Conservation (phyloP, 257 asterid genomes). For the Solanum chiquidenum region DNA sequence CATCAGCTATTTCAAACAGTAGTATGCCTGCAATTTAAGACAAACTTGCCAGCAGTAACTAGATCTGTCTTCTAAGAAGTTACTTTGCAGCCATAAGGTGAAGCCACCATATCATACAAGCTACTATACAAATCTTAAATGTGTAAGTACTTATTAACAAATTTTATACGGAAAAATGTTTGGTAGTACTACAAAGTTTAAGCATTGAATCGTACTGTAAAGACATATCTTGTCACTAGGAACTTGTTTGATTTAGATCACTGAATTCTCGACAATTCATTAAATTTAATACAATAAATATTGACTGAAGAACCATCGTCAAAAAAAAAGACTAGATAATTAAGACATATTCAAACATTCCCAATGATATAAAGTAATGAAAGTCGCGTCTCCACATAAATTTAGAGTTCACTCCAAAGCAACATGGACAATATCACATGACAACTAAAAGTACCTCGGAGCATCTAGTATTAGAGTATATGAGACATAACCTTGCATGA, state of each 20-base stretch:
- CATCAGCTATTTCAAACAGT: neutral
- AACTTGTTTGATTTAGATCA: neutral
- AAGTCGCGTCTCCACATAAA: neutral
- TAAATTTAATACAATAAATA: neutral
- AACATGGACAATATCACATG: neutral
- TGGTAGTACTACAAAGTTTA: neutral
- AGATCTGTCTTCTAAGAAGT: neutral
- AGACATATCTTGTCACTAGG: neutral
- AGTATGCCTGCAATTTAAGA: neutral
- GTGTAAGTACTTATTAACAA: neutral
- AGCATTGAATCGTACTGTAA: neutral
- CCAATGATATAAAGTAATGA: neutral
- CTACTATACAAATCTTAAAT: neutral
- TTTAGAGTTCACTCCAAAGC: neutral
- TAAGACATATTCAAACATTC: neutral
- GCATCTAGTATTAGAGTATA: neutral
- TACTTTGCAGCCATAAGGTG: neutral
- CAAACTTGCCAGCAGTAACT: neutral
- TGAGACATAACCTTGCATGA: neutral
- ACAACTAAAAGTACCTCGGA: neutral
- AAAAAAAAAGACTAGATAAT: neutral
- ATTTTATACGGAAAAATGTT: neutral
- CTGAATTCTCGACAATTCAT: neutral
- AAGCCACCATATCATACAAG: neutral
- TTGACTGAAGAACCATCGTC: neutral